phyloP scores from a whole-genome alignment of 1,284 basidiomycete genomes.

The Apiotrichum mycotoxinovorans region DNA sequence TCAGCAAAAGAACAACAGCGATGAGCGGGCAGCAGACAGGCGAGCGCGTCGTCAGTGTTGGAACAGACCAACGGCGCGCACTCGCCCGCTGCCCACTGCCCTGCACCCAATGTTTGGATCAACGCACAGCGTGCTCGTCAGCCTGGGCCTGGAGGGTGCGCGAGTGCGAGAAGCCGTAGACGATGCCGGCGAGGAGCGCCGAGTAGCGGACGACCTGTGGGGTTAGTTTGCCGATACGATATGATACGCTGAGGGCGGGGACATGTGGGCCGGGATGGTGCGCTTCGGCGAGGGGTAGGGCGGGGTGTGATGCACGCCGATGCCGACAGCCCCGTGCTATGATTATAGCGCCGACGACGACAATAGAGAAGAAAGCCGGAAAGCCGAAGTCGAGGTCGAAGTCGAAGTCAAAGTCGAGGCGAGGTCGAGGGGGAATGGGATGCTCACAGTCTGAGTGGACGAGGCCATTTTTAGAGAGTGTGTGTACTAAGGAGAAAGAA shows the following conservation, averaged over 20 bases:
- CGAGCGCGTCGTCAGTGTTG: too few relatives aligned
- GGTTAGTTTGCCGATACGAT: too few relatives aligned
- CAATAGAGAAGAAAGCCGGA: not conserved
- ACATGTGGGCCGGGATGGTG: too few relatives aligned
- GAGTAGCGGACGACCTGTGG: constrained; percentile 92
- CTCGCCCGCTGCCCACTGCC: too few relatives aligned
- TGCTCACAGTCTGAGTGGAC: constrained; percentile 31
- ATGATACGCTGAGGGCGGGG: not conserved
- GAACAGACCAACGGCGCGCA: too few relatives aligned
- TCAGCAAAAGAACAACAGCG: too few relatives aligned
- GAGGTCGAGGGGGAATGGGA: not conserved
- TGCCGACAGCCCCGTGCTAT: too few relatives aligned
- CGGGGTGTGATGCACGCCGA: too few relatives aligned
- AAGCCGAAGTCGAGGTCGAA: not conserved
- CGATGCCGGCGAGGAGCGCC: constrained; percentile 79
- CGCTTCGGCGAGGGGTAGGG: too few relatives aligned
- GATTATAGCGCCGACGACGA: not conserved
- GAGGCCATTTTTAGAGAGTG: constrained; percentile 40
- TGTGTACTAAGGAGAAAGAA: not conserved
- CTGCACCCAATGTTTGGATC: too few relatives aligned
- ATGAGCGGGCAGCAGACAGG: too few relatives aligned
- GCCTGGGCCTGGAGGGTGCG: constrained; percentile 80
- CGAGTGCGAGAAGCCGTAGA: constrained; percentile 90
- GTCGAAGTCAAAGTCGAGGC: not conserved
- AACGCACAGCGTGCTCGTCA: constrained; percentile 55